These are phyloP conservation scores for Lipomyces spencermartinsiae DNA, from an alignment of 805 yeast species.

Conservation along the genomic window DNA sequence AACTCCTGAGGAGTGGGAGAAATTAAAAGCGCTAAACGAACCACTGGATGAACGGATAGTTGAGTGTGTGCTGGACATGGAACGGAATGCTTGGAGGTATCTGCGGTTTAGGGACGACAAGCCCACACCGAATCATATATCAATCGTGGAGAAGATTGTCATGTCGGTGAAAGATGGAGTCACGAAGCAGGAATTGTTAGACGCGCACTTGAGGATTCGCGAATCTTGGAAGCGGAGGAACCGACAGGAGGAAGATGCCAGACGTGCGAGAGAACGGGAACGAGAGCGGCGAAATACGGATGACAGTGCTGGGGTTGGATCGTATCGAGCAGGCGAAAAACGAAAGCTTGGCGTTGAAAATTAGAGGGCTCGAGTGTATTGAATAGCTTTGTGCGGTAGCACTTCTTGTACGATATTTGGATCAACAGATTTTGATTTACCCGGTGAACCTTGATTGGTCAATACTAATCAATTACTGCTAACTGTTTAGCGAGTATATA, in stretches of 20 bases:
- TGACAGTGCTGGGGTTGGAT: constrained; percentile 9
- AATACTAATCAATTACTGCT: not conserved
- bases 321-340: constrained; percentile 27
- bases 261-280: constrained; percentile 30
- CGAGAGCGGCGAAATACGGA: constrained; percentile 14
- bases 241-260: constrained; percentile 42
- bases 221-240: constrained; percentile 66
- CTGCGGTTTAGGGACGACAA: constrained; percentile 94
- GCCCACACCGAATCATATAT: constrained; percentile 79
- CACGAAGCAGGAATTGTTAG: constrained; percentile 72
- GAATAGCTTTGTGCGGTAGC: not conserved
- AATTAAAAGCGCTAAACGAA: constrained; percentile 68
- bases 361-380: not conserved
- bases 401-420: not conserved
- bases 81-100: constrained; percentile 76
- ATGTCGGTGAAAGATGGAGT: constrained; percentile 88
- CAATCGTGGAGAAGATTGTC: constrained; percentile 81
- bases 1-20: constrained; percentile 79
- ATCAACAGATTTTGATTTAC: not conserved
- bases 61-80: constrained; percentile 75
- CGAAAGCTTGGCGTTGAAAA: constrained; percentile 20
- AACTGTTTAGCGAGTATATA: not conserved
- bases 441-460: not conserved
- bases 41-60: constrained; percentile 89
- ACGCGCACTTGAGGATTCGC: constrained; percentile 61